phyloP scores from a whole-genome alignment of 1,284 basidiomycete genomes.

The Cutaneotrichosporon spelunceum region DNA sequence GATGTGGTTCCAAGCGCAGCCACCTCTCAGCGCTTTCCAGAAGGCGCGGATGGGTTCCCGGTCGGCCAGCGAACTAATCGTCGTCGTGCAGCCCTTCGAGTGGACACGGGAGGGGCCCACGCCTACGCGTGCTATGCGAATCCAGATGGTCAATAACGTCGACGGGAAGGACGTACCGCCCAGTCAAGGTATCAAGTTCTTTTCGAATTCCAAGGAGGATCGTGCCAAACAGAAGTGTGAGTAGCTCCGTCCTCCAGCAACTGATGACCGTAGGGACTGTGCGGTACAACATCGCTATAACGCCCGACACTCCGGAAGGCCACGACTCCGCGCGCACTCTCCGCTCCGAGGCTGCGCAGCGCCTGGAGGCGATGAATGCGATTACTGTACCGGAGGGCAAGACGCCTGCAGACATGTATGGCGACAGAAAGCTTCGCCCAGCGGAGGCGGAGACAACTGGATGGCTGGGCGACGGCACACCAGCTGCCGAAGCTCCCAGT shows the following conservation, averaged over 20 bases:
- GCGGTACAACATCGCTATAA: constrained; percentile 35
- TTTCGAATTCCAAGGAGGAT: constrained; percentile 27
- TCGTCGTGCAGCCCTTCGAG: constrained; percentile 63
- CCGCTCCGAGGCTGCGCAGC: constrained; percentile 21
- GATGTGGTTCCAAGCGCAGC: background rate
- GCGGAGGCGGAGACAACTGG: background rate
- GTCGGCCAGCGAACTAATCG: constrained; percentile 37
- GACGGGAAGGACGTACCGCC: constrained; percentile 37
- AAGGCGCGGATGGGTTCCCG: constrained; percentile 31
- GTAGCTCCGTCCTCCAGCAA: background rate
- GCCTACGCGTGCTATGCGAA: constrained; percentile 55
- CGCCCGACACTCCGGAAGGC: constrained; percentile 20
- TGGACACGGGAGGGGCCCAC: constrained; percentile 50
- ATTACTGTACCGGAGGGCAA: constrained; percentile 45
- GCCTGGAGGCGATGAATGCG: constrained; percentile 31
- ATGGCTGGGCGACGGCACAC: background rate
- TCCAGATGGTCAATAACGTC: constrained; percentile 50
- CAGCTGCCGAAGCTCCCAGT: background rate
- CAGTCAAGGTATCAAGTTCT: constrained; percentile 25
- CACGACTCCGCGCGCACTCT: constrained; percentile 19
- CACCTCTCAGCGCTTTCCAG: constrained; percentile 8
- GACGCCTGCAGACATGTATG: constrained; percentile 38
- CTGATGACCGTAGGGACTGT: constrained; percentile 37
- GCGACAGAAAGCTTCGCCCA: background rate
- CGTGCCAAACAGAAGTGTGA: constrained; percentile 34